Evolutionary conservation across 2,329 filamentous ascomycete genomes (phyloP).

Genomic region (Cladosporium oxysporum): DNA sequence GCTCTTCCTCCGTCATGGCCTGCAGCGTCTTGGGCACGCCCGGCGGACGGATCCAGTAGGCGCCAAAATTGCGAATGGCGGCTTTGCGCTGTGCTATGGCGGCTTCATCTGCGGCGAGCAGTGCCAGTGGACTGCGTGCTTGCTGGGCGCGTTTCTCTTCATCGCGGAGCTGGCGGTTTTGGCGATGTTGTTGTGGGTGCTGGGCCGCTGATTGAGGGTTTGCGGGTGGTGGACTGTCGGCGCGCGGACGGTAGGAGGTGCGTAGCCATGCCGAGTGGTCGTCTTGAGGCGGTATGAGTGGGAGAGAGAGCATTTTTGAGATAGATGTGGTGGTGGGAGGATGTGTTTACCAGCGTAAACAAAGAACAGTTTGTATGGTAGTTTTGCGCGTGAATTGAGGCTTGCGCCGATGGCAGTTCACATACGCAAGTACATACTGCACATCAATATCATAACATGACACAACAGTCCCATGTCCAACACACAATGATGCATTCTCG

Average conservation of each 20-base stretch:
- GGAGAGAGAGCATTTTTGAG: conserved; percentile 35
- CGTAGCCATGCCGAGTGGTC: conserved; percentile 26
- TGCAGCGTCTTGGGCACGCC: conserved; percentile 87
- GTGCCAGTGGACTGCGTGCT: conserved; percentile 62
- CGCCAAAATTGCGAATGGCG: conserved; percentile 84
- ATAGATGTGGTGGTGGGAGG: neutral
- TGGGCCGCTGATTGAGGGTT: conserved; percentile 31
- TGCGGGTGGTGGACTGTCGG: conserved; percentile 29
- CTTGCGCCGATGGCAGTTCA: neutral
- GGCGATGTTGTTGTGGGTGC: conserved; percentile 20
- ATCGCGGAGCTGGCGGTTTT: conserved; percentile 35
- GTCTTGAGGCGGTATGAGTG: conserved; percentile 35
- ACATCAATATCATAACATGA: neutral
- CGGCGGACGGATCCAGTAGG: conserved; percentile 85
- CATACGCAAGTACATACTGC: neutral
- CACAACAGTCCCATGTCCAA: neutral
- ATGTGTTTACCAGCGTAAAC: conserved; percentile 13
- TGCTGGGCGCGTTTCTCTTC: conserved; percentile 35
- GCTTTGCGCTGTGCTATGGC: conserved; percentile 73
- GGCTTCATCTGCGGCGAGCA: conserved; percentile 74
- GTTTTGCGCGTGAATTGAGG: neutral
- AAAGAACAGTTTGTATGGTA: neutral
- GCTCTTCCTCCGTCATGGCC: conserved; percentile 83
- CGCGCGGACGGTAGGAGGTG: conserved; percentile 13
- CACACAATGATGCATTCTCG: neutral